phyloP scores from a whole-genome alignment of 192 early-diverging fungal species.

The Linnemannia hyalina region DNA sequence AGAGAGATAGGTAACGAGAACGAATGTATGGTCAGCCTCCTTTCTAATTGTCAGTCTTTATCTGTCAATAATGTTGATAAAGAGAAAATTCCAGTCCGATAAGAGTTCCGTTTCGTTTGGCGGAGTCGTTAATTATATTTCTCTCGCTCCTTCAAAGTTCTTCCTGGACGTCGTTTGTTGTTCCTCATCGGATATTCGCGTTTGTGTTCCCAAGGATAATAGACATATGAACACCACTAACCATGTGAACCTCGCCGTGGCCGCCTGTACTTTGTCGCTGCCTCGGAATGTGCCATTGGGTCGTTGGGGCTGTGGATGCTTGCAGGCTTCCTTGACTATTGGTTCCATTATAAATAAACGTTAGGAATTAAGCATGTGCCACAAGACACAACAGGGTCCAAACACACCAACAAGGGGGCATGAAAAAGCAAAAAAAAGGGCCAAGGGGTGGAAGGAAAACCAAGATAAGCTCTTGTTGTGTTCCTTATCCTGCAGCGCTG shows the following conservation, averaged over 20 bases:
- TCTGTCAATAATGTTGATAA: background rate
- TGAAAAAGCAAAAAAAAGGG: background rate
- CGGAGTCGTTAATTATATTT: background rate
- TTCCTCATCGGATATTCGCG: background rate
- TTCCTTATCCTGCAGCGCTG: background rate
- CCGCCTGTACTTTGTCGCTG: slow-evolving; percentile 56
- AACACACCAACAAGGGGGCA: background rate
- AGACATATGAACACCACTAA: slow-evolving; percentile 12
- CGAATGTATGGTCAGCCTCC: background rate
- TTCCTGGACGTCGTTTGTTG: background rate
- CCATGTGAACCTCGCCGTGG: slow-evolving; percentile 68
- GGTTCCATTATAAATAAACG: background rate
- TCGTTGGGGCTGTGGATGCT: slow-evolving; percentile 26
- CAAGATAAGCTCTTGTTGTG: background rate
- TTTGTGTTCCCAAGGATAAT: slow-evolving; percentile 1
- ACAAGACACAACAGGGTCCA: background rate
- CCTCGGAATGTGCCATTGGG: slow-evolving; percentile 46
- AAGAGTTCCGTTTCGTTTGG: background rate
- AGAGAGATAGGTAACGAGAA: background rate
- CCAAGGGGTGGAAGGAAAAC: background rate
- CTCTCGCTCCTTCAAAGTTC: background rate
- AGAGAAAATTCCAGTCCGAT: background rate
- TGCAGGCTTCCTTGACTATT: slow-evolving; percentile 32
- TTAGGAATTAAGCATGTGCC: background rate
- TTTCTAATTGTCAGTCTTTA: background rate